phyloP scores from a whole-genome alignment of 306 rosid species.

The Leucaena leucocephala region DNA sequence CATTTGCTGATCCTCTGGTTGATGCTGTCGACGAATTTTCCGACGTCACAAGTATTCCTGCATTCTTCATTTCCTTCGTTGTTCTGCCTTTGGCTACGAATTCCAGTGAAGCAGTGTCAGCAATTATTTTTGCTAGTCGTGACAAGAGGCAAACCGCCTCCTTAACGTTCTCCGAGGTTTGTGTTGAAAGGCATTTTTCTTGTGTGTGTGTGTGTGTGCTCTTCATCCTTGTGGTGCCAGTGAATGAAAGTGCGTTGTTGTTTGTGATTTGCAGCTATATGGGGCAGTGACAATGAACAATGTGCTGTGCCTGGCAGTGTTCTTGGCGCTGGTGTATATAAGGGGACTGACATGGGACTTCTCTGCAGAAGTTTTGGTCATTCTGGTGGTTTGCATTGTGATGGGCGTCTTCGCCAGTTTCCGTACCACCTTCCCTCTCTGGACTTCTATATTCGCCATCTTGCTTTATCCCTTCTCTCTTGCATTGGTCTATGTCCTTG shows the following conservation, averaged over 20 bases:
- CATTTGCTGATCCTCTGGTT: slow-evolving; percentile 83
- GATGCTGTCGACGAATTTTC: slow-evolving; percentile 87
- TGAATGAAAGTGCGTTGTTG: background rate
- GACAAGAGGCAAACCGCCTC: slow-evolving; percentile 76
- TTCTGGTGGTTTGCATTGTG: slow-evolving; percentile 66
- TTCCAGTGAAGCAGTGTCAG: slow-evolving; percentile 89
- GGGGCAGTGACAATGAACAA: slow-evolving; percentile 94
- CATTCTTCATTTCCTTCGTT: slow-evolving; percentile 91
- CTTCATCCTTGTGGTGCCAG: background rate
- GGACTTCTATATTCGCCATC: slow-evolving; percentile 78
- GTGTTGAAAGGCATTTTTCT: no score
- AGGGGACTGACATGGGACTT: slow-evolving; percentile 90
- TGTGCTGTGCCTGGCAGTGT: slow-evolving; percentile 81
- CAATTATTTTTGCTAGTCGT: slow-evolving; percentile 88
- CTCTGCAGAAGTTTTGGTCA: slow-evolving; percentile 83
- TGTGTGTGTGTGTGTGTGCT: no score
- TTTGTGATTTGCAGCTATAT: slow-evolving; percentile 59
- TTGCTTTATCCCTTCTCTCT: slow-evolving; percentile 85
- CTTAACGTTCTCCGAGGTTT: slow-evolving; percentile 86
- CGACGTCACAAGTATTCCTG: slow-evolving; percentile 78
- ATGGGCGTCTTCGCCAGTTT: slow-evolving; percentile 79
- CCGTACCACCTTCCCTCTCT: slow-evolving; percentile 80
- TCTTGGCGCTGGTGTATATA: slow-evolving; percentile 77
- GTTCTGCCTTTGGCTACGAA: slow-evolving; percentile 82
- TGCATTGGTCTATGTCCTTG: slow-evolving; percentile 83